Conservation (phyloP, 129 eudicot species). For the Arctium minus region DNA sequence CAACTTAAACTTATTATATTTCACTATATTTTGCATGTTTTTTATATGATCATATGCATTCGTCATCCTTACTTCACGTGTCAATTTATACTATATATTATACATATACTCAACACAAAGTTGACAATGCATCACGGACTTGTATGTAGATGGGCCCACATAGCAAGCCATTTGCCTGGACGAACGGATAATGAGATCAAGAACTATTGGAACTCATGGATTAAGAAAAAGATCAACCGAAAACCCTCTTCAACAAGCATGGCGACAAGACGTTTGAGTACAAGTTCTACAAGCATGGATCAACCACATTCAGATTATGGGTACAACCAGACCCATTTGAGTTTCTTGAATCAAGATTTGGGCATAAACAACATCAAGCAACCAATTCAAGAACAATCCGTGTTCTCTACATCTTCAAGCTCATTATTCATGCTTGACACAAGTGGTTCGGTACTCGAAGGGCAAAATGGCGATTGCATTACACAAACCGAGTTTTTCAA, state of each 20-base stretch:
- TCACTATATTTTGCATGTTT: neutral
- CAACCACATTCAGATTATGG: conserved; percentile 28
- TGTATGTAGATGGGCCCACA: conserved; percentile 83
- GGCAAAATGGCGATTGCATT: conserved; percentile 21
- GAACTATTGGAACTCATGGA: conserved; percentile 95
- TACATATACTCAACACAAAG: neutral
- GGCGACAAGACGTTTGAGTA: conserved; percentile 19
- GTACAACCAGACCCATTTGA: conserved; percentile 36
- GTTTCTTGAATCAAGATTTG: conserved; percentile 45
- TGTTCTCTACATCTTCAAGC: conserved; percentile 36
- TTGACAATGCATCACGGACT: neutral
- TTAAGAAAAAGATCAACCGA: conserved; percentile 77
- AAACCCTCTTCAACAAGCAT: conserved; percentile 44
- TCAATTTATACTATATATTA: neutral
- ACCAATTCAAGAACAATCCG: conserved; percentile 25
- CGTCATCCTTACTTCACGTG: conserved; percentile 8
- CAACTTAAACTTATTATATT: conserved; percentile 12
- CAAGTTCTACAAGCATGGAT: conserved; percentile 17
- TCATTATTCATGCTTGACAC: conserved; percentile 75
- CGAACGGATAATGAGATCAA: conserved; percentile 89
- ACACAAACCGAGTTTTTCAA: conserved; percentile 29
- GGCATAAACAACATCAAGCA: conserved; percentile 39
- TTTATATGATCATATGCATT: neutral
- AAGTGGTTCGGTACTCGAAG: conserved; percentile 31
- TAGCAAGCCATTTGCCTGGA: conserved; percentile 92